Conservation (phyloP, 2,329 filamentous ascomycete species). For the Aspergillus candidus region DNA sequence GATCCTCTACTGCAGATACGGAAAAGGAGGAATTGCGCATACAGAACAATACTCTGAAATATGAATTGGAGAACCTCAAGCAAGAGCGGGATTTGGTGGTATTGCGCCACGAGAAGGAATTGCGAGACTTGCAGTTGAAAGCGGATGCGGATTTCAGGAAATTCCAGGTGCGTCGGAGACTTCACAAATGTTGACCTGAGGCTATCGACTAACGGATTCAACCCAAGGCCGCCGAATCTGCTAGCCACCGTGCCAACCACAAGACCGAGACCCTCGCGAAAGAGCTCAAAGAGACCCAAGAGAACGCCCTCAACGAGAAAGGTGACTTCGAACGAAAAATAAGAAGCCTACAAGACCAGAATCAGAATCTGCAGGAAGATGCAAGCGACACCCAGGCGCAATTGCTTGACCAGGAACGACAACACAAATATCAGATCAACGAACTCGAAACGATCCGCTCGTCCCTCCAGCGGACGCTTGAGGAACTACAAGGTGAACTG, state of each 20-base stretch:
- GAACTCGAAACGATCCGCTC: conserved; percentile 58
- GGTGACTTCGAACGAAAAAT: conserved; percentile 50
- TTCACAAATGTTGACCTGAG: not conserved
- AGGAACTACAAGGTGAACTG: conserved; percentile 46
- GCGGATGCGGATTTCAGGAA: conserved; percentile 81
- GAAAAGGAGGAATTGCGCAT: conserved; percentile 76
- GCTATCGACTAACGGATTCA: not conserved
- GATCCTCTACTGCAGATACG: conserved; percentile 24
- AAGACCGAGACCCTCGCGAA: conserved; percentile 51
- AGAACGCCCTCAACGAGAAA: conserved; percentile 51
- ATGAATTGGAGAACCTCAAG: conserved; percentile 78
- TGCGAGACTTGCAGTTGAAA: conserved; percentile 70
- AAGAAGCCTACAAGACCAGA: conserved; percentile 59
- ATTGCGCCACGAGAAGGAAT: conserved; percentile 73
- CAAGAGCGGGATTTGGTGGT: conserved; percentile 78
- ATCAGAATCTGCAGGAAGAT: conserved; percentile 70
- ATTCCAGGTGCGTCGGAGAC: conserved; percentile 42
- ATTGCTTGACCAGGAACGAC: conserved; percentile 62
- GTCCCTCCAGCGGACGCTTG: conserved; percentile 51
- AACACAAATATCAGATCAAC: conserved; percentile 53
- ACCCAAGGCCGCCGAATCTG: conserved; percentile 47
- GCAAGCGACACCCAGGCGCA: conserved; percentile 75
- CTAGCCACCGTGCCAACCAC: conserved; percentile 45
- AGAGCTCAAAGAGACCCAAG: conserved; percentile 51
- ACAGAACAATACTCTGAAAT: conserved; percentile 79